Evolutionary conservation across 1,284 basidiomycete species (phyloP).

Genomic region (Entoloma clypeatum): DNA sequence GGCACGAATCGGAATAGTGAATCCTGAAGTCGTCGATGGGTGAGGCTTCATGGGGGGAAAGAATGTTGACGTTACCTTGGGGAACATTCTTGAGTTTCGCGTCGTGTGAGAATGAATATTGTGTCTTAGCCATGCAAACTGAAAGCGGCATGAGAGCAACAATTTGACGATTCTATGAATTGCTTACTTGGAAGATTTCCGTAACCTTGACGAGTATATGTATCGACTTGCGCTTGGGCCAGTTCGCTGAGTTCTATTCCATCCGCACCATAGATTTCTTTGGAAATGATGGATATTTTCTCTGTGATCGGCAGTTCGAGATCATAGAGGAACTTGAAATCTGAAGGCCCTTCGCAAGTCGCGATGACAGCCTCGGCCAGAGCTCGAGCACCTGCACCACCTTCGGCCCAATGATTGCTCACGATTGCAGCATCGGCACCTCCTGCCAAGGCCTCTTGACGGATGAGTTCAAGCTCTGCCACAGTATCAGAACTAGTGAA

Average conservation of each 20-base stretch:
- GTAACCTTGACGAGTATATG: slow-evolving; percentile 91
- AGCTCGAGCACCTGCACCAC: slow-evolving; percentile 83
- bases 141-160: slow-evolving; percentile 16
- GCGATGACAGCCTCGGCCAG: slow-evolving; percentile 86
- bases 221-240: slow-evolving; percentile 85
- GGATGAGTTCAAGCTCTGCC: slow-evolving; percentile 87
- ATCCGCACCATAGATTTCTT: slow-evolving; percentile 89
- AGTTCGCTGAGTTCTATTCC: slow-evolving; percentile 82
- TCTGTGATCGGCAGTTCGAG: slow-evolving; percentile 79
- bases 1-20: slow-evolving; percentile 90
- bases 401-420: slow-evolving; percentile 95
- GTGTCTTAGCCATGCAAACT: slow-evolving; percentile 99
- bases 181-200: slow-evolving; percentile 72
- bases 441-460: slow-evolving; percentile 74
- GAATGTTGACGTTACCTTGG: slow-evolving; percentile 39
- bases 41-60: slow-evolving; percentile 16
- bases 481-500: slow-evolving; percentile 76
- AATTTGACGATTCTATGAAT: slow-evolving; percentile 6
- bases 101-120: slow-evolving; percentile 94
- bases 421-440: slow-evolving; percentile 96
- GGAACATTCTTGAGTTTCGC: slow-evolving; percentile 90
- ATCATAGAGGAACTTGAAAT: slow-evolving; percentile 91
- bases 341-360: slow-evolving; percentile 78
- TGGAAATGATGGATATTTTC: slow-evolving; percentile 86
- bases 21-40: slow-evolving; percentile 45